Evolutionary conservation across 352 stramenopile genomes (phyloP).

Genomic region (Elongisporangium prolatum): DNA sequence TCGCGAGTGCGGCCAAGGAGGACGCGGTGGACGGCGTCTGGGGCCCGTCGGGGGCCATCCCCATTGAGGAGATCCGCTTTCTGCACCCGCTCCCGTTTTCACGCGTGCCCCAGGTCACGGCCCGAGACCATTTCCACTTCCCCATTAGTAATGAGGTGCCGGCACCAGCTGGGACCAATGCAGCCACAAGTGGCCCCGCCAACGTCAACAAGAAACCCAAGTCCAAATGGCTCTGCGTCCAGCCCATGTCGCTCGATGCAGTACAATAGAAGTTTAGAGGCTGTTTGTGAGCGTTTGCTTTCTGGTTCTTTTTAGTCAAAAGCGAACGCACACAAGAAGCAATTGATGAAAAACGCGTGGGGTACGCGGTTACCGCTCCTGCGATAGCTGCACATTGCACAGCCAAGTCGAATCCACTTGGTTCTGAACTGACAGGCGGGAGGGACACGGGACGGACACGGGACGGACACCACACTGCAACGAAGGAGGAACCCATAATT

Average conservation of each 20-base stretch:
- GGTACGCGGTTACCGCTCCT: not conserved
- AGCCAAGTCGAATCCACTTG: not conserved
- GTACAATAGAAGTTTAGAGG: not conserved
- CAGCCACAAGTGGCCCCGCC: slow-evolving; percentile 16
- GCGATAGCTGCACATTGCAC: not conserved
- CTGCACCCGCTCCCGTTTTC: slow-evolving; percentile 65
- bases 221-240: slow-evolving; percentile 36
- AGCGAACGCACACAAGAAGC: not conserved
- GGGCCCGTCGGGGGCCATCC: slow-evolving; percentile 19
- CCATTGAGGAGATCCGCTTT: slow-evolving; percentile 49
- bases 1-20: not conserved
- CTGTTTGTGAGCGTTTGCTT: not conserved
- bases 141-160: slow-evolving; percentile 26
- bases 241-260: slow-evolving; percentile 9
- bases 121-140: slow-evolving; percentile 44
- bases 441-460: not conserved
- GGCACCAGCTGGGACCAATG: slow-evolving; percentile 13
- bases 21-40: slow-evolving; percentile 2
- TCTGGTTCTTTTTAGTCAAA: not conserved
- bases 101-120: slow-evolving; percentile 53
- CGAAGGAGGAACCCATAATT: not conserved
- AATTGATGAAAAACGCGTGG: not conserved
- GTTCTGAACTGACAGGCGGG: not conserved
- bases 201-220: slow-evolving; percentile 17
- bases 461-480: not conserved